These are phyloP conservation scores for Porogramme epimiltina DNA, from an alignment of 1,284 basidiomycete genomes.

Conservation along the genomic window DNA sequence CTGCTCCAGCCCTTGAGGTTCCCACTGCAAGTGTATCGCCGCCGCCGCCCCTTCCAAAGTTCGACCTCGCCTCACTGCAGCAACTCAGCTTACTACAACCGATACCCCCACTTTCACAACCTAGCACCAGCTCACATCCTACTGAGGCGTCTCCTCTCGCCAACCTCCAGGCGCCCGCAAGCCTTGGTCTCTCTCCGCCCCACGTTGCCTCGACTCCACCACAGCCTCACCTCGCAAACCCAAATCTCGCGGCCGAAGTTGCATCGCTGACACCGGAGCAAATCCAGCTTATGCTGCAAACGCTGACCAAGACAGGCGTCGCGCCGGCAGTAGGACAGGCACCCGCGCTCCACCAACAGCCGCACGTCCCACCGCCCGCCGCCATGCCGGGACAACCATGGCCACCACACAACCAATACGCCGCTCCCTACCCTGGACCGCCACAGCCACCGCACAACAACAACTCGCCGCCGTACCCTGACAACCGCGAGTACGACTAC, in stretches of 20 bases:
- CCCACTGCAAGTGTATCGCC: too few relatives aligned
- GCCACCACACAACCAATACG: constrained; percentile 12
- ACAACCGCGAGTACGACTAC: background rate
- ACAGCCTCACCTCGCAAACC: background rate
- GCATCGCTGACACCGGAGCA: constrained; percentile 64
- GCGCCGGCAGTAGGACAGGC: background rate
- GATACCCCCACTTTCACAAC: constrained; percentile 10
- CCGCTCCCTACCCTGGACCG: too few relatives aligned
- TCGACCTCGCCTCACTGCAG: constrained; percentile 13
- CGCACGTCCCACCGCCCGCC: too few relatives aligned
- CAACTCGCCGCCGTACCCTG: too few relatives aligned
- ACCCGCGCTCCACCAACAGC: too few relatives aligned
- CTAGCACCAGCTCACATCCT: background rate
- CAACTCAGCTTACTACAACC: constrained; percentile 11
- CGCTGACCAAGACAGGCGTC: constrained; percentile 32
- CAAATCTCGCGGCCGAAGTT: constrained; percentile 47
- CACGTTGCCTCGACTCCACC: background rate
- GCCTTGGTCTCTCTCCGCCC: constrained; percentile 3
- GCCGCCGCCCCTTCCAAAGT: constrained; percentile 9
- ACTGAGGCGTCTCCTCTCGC: too few relatives aligned
- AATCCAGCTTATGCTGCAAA: constrained; percentile 55
- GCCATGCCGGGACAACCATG: too few relatives aligned
- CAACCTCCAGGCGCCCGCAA: too few relatives aligned
- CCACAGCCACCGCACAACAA: constrained; percentile 2
- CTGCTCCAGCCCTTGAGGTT: too few relatives aligned